Percentiles rank a stretch among this genome's conserved stretches.
Evolutionary conservation across 768 basidiomycete species (phyloP).

Genomic region (Lactarius hengduanensis): DNA sequence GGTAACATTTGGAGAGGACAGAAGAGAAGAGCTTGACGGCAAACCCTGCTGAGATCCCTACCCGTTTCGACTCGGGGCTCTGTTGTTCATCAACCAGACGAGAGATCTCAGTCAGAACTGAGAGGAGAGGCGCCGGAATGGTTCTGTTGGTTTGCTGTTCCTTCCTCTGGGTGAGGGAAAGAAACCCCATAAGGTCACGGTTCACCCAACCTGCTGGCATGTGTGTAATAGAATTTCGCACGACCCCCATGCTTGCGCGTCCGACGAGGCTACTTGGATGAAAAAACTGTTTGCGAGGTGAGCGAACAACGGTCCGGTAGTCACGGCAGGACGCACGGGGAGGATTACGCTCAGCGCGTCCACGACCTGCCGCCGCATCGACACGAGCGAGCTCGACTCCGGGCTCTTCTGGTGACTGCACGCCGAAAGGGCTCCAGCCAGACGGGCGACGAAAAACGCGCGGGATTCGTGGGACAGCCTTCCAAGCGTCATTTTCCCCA

Average conservation of each 20-base stretch:
- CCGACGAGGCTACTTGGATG: slow-evolving; percentile 33
- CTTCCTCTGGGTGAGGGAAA: slow-evolving; percentile 16
- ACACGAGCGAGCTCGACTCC: slow-evolving; percentile 35
- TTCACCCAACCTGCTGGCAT: slow-evolving; percentile 34
- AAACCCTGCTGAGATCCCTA: slow-evolving; percentile 26
- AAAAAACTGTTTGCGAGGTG: slow-evolving; percentile 36
- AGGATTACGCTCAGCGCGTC: slow-evolving; percentile 51
- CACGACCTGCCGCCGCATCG: slow-evolving; percentile 46
- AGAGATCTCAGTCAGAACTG: slow-evolving; percentile 20
- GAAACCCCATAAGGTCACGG: slow-evolving; percentile 13
- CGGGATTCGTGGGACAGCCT: slow-evolving; percentile 46
- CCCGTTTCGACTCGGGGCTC: slow-evolving; percentile 10
- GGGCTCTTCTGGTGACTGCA: slow-evolving; percentile 37
- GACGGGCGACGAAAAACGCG: slow-evolving; percentile 44
- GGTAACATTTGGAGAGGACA: background rate
- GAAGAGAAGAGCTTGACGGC: slow-evolving; percentile 16
- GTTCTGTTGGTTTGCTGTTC: slow-evolving; percentile 24
- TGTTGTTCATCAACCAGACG: slow-evolving; percentile 18
- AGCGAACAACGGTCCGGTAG: no score
- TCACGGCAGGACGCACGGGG: slow-evolving; percentile 40
- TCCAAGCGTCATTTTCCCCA: slow-evolving; percentile 47
- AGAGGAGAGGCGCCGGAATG: slow-evolving; percentile 14
- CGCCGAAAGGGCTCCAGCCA: slow-evolving; percentile 45
- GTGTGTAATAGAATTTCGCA: slow-evolving; percentile 41
- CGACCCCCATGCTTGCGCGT: slow-evolving; percentile 34